Percentiles rank a stretch among this genome's conserved stretches.
These are phyloP conservation scores for Bretziella fagacearum DNA, from an alignment of 2,329 filamentous ascomycete species.

Conservation along the genomic window DNA sequence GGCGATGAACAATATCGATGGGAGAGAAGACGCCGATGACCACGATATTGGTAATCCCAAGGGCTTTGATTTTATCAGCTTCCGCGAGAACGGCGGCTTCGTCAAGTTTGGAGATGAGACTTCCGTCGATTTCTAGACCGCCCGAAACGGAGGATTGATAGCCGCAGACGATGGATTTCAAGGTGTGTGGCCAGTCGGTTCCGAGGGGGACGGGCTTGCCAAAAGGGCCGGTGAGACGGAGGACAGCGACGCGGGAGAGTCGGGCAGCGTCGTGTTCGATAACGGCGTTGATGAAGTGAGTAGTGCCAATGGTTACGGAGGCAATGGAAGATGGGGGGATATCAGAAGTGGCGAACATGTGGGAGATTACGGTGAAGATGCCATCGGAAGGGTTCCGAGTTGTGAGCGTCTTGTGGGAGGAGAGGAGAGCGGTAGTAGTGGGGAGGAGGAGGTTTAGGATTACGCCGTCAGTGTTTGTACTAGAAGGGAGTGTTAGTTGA, in stretches of 20 bases:
- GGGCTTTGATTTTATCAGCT: slow-evolving; percentile 24
- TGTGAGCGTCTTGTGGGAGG: slow-evolving; percentile 30
- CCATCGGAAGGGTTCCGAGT: slow-evolving; percentile 32
- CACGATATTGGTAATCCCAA: slow-evolving; percentile 31
- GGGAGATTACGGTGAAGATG: slow-evolving; percentile 28
- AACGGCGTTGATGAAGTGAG: slow-evolving; percentile 43
- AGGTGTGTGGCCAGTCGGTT: slow-evolving; percentile 34
- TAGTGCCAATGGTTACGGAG: slow-evolving; percentile 36
- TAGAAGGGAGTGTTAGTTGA: neutral
- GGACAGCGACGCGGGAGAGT: slow-evolving; percentile 33
- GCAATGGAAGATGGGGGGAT: slow-evolving; percentile 25
- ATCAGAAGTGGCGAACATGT: slow-evolving; percentile 25
- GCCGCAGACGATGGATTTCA: slow-evolving; percentile 30
- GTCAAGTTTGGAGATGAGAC: slow-evolving; percentile 29
- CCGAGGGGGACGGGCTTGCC: slow-evolving; percentile 31
- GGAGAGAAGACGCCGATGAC: slow-evolving; percentile 36
- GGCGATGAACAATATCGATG: slow-evolving; percentile 30
- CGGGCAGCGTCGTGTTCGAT: slow-evolving; percentile 34
- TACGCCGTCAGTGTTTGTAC: slow-evolving; percentile 39
- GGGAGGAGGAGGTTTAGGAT: slow-evolving; percentile 29
- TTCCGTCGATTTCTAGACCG: slow-evolving; percentile 35
- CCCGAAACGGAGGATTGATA: slow-evolving; percentile 31
- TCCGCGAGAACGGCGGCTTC: slow-evolving; percentile 25
- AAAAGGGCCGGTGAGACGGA: slow-evolving; percentile 34
- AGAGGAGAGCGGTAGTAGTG: slow-evolving; percentile 16